A percentile compares a stretch with the other conserved stretches of the same genome.
These are phyloP conservation scores for Populus nigra DNA, from an alignment of 345 rosid species.

Conservation along the genomic window DNA sequence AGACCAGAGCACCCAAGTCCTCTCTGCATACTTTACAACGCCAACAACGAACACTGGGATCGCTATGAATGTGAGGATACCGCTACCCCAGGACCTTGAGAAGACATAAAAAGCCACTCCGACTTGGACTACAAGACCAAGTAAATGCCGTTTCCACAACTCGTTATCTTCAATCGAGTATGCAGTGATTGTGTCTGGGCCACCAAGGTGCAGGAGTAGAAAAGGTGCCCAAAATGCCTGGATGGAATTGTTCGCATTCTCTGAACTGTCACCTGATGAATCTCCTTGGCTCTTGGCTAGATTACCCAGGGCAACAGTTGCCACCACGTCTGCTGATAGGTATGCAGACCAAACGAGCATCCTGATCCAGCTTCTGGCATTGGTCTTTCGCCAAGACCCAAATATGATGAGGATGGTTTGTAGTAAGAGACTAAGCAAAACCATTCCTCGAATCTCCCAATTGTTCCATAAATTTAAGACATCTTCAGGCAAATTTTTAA, in stretches of 20 bases:
- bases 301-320: not conserved
- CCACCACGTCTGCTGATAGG: not conserved
- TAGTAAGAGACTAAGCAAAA: not conserved
- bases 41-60: not conserved
- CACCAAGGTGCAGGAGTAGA: conserved; percentile 3
- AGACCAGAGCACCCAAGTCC: not conserved
- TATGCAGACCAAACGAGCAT: not conserved
- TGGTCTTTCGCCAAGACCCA: not conserved
- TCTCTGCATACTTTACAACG: not conserved
- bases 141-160: not conserved
- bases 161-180: not conserved
- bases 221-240: conserved; percentile 5
- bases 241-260: not conserved
- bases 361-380: not conserved
- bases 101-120: not conserved
- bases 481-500: not conserved
- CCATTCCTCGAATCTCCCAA: not conserved
- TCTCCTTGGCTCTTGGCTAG: not conserved
- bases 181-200: conserved; percentile 6
- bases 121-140: not conserved
- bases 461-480: not conserved
- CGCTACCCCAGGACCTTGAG: not conserved
- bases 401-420: not conserved
- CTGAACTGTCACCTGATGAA: not conserved
- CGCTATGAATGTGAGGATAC: not conserved